Conservation (phyloP, 768 basidiomycete genomes). For the Daedalea quercina region DNA sequence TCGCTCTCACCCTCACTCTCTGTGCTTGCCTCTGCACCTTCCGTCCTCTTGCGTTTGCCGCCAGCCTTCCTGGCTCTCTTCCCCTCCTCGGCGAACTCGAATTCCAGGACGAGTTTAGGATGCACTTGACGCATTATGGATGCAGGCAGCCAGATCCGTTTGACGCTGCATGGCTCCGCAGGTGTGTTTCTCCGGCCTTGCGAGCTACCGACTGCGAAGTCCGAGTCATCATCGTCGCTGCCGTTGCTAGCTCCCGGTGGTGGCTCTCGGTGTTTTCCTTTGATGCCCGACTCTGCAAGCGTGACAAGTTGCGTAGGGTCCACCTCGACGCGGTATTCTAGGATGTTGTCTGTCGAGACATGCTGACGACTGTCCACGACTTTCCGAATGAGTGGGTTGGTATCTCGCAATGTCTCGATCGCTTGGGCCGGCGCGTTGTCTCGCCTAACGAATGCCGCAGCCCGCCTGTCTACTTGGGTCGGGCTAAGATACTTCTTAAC, state of each 20-base stretch:
- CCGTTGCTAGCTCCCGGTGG: not conserved
- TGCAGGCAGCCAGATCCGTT: conserved; percentile 38
- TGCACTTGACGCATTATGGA: conserved; percentile 35
- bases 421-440: not conserved
- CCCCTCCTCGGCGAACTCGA: conserved; percentile 20
- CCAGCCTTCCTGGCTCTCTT: conserved; percentile 24
- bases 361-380: conserved; percentile 32
- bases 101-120: conserved; percentile 31
- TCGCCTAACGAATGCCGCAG: conserved; percentile 16
- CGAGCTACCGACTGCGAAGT: not conserved
- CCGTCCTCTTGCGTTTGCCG: conserved; percentile 8
- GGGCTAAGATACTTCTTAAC: conserved; percentile 15
- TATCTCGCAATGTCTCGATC: conserved; percentile 4
- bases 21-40: conserved; percentile 1
- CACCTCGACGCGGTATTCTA: conserved; percentile 39
- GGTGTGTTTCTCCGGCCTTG: conserved; percentile 15
- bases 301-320: conserved; percentile 27
- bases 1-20: not conserved
- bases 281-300: conserved; percentile 24
- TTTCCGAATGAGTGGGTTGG: conserved; percentile 23
- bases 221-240: not conserved
- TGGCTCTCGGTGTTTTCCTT: conserved; percentile 20
- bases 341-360: conserved; percentile 31
- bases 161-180: conserved; percentile 23
- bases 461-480: not conserved